phyloP scores from a whole-genome alignment of 192 early-diverging fungal genomes.

The Thamnidium elegans region DNA sequence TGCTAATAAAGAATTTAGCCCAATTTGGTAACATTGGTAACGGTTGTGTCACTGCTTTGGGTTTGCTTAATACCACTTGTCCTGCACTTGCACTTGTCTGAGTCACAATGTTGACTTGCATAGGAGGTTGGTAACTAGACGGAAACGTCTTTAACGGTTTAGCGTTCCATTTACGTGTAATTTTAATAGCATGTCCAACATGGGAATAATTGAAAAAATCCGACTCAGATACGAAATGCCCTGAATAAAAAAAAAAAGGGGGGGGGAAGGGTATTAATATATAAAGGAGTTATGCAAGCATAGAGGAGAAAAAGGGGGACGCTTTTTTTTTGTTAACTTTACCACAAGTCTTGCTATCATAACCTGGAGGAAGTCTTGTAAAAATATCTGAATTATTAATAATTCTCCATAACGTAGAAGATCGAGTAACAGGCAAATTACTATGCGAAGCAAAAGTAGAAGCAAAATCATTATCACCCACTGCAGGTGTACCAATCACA shows the following conservation, averaged over 20 bases:
- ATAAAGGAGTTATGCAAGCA: too few species aligned
- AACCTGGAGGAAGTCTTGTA: slow-evolving; percentile 35
- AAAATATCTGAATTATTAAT: slow-evolving; percentile 44
- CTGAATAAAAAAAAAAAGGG: neutral
- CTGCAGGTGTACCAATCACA: slow-evolving; percentile 39
- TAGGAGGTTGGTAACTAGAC: slow-evolving; percentile 24
- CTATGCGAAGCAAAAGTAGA: slow-evolving; percentile 33
- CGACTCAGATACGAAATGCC: slow-evolving; percentile 11
- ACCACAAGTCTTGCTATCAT: slow-evolving; percentile 23
- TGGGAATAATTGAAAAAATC: slow-evolving; percentile 37
- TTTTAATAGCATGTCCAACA: slow-evolving; percentile 23
- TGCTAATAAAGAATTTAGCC: slow-evolving; percentile 3
- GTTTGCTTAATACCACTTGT: neutral
- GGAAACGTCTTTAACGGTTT: slow-evolving; percentile 19
- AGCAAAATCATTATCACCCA: slow-evolving; percentile 45
- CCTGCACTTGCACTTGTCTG: neutral
- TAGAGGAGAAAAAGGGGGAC: too few species aligned
- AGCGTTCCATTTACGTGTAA: slow-evolving; percentile 3
- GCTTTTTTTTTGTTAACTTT: neutral
- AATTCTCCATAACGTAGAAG: slow-evolving; percentile 41
- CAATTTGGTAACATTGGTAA: slow-evolving; percentile 10
- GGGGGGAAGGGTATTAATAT: too few species aligned
- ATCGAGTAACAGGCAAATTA: slow-evolving; percentile 20
- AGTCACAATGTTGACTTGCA: slow-evolving; percentile 18
- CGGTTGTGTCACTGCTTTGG: too few species aligned